Evolutionary conservation across 345 rosid genomes (phyloP), one percentile per base, ranked within the genome.

Genomic region (Populus ilicifolia): DNA sequence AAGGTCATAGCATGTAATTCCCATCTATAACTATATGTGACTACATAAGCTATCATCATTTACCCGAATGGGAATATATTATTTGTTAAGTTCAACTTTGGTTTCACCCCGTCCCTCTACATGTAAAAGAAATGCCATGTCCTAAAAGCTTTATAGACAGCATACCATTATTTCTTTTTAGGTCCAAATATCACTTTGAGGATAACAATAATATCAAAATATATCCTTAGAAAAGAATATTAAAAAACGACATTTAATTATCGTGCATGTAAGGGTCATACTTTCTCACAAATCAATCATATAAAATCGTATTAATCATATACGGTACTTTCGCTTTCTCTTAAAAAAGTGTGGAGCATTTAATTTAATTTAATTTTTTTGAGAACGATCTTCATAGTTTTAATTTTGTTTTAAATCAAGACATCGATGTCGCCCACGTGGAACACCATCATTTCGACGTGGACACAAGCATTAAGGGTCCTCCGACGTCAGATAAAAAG

Each of bases 401-500:
- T 65, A 6, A 65, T 29, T 41, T 27, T 65, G 39, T 65, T 30
- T 65, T 65, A 16, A 80, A 63, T 69, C 10, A 35, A 9, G 79
- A 66, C 36, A 69, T 67, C 6, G 67, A 79, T 67, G 81, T 29
- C 50, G 74, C 75, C 41, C 36, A 67, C 78, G 88, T 81, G 82
- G 79, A 81, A 79, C 29, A 79, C 77, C 85, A 81, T 70, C 77
- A 70, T 66, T 73, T 75, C 79, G 78, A 81, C 81, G 73, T 69
- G 89, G 83, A 81, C 14, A 74, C 74, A 76, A 80, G 38, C 64
- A 78, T 74, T 80, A 76, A 46, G 78, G 73, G 43, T 12, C 85
- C 81, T 73, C 71, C 52, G 43, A 27, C n/a, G 43, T 66, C 61
- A 35, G 41, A 67, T 79, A 71, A 62, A 41, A 29, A 70, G 36